A percentile compares a stretch with the other conserved stretches of the same genome.
Conservation (phyloP, 257 asterid genomes). For the Solanum paucissectum region DNA sequence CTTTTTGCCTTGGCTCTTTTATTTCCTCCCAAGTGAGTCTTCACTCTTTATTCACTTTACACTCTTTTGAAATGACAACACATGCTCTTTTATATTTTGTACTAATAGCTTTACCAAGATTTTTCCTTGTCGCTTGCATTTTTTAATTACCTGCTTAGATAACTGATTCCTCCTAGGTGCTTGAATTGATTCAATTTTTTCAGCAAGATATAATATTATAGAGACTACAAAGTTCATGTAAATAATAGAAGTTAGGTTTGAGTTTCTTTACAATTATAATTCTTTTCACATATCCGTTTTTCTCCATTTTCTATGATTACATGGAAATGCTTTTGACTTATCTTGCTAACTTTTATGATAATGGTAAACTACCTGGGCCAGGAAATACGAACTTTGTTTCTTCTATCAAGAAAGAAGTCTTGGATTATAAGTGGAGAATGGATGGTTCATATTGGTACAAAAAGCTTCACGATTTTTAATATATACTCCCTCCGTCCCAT, state of each 20-base stretch:
- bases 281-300: neutral
- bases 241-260: neutral
- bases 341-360: neutral
- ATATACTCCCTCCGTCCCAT: neutral
- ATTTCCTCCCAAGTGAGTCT: too few species aligned
- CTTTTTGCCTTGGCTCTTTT: too few species aligned
- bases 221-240: neutral
- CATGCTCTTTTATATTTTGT: too few species aligned
- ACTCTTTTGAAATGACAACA: too few species aligned
- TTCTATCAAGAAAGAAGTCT: neutral
- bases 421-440: neutral
- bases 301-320: neutral
- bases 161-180: too few species aligned
- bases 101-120: too few species aligned
- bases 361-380: neutral
- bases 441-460: neutral
- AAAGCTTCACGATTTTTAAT: neutral
- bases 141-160: too few species aligned
- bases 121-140: too few species aligned
- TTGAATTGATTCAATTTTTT: too few species aligned
- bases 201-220: neutral
- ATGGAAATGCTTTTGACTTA: neutral
- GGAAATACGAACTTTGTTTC: neutral
- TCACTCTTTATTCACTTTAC: too few species aligned
- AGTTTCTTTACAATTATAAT: neutral